Percentiles rank a stretch among this genome's conserved stretches.
Conservation (phyloP, 2,329 filamentous ascomycete genomes). For the Neonectria ditissima region DNA sequence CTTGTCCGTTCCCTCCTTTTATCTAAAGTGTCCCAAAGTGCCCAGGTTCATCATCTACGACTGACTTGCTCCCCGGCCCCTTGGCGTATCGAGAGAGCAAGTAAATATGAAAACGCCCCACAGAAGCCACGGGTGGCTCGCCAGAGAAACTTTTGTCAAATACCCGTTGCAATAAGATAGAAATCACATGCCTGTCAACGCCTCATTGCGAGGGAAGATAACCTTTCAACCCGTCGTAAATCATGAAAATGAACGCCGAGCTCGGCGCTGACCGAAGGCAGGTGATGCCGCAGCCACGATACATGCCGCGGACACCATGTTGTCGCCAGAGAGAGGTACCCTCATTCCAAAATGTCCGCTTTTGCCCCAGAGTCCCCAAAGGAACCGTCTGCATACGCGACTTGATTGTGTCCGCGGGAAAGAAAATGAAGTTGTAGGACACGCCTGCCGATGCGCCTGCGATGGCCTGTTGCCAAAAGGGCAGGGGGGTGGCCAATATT, state of each 20-base stretch:
- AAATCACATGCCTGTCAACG: not conserved
- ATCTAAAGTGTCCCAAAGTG: not conserved
- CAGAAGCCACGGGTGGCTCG: slow-evolving; percentile 31
- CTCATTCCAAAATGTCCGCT: slow-evolving; percentile 79
- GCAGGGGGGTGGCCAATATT: slow-evolving; percentile 67
- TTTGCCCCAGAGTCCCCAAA: slow-evolving; percentile 65
- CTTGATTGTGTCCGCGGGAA: slow-evolving; percentile 97
- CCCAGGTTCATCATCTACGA: not conserved
- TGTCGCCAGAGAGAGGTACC: slow-evolving; percentile 81
- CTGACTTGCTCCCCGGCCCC: not conserved
- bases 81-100: slow-evolving; percentile 6
- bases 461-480: slow-evolving; percentile 87
- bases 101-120: slow-evolving; percentile 35
- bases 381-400: slow-evolving; percentile 94
- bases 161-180: slow-evolving; percentile 13
- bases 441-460: slow-evolving; percentile 91
- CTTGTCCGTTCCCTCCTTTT: not conserved
- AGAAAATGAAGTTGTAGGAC: slow-evolving; percentile 97
- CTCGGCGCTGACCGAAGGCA: slow-evolving; percentile 89
- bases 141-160: slow-evolving; percentile 11
- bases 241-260: slow-evolving; percentile 97
- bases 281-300: slow-evolving; percentile 95
- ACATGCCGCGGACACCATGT: slow-evolving; percentile 85
- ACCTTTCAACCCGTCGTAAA: slow-evolving; percentile 88
- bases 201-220: slow-evolving; percentile 64